Base-by-base conservation (phyloP, 768 basidiomycete species). In the Suillus subluteus region DNA sequence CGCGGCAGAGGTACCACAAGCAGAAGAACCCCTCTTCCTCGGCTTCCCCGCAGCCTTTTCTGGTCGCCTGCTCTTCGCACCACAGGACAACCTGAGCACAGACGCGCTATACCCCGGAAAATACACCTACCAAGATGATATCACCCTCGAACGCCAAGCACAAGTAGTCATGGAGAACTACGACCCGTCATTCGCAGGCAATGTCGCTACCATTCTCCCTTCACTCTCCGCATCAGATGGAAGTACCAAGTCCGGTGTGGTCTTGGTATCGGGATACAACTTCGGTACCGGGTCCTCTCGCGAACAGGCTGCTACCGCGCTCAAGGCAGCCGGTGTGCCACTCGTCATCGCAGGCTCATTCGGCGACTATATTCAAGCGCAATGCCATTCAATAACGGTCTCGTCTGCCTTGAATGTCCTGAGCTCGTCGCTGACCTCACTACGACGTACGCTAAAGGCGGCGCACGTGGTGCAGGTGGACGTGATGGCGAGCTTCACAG, bases 111-210 rank as follows among this genome's bases (percentile, higher is more conserved):
- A 99, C 80, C 98, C 98, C 1, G 97, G 97, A 23, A 99, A 98
- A 79, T 99, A 98, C 79, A 99, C 97, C 7, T 99, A 99, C 79
- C 96, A 98, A 79, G 98, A 99, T 76, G 98, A 98, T 73, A 98
- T 99, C 76, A 98, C 97, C 2, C 94, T 95, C 43, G 91, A 90
- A 68, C 87, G 90, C 37, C 98, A 99, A 77, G 96, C 95, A 2
- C 88, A 98, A 73, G 92, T 99, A 26, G 97, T 98, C 48, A 98
- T 99, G 96, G 97, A 99, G 81, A 99, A 99, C 82, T 99, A 99
- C 78, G 97, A 99, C 73, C 90, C 94, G 0, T 79, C 83, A 0
- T 99, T 99, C 76, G 92, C 97, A 15, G 62, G 81, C 2, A 86
- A 87, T 63, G 90, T 93, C 44, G 85, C 87, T 3, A 79, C 84